Evolutionary conservation across 805 yeast species (phyloP).

Genomic region (Zygoascus flipseniorum): DNA sequence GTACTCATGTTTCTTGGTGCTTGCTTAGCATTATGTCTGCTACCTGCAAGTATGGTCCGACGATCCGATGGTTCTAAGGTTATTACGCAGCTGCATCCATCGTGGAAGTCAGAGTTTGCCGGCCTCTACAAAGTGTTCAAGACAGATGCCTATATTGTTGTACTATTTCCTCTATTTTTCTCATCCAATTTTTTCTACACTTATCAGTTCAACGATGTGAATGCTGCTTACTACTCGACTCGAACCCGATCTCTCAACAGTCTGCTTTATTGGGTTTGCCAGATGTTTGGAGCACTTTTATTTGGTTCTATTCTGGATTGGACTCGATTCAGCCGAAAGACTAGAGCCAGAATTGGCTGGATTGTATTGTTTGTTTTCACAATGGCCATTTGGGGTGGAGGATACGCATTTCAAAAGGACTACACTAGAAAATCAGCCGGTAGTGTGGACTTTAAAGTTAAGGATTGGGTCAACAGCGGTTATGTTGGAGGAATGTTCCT

Average conservation of each 20-base stretch:
- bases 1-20: conserved; percentile 41
- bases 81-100: conserved; percentile 27
- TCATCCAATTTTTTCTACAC: conserved; percentile 53
- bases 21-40: conserved; percentile 31
- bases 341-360: conserved; percentile 34
- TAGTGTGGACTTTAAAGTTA: conserved; percentile 6
- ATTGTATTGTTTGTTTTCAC: conserved; percentile 24
- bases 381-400: conserved; percentile 53
- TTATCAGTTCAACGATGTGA: conserved; percentile 46
- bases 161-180: conserved; percentile 45
- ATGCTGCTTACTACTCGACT: conserved; percentile 43
- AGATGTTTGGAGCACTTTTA: conserved; percentile 44
- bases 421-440: not conserved
- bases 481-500: conserved; percentile 55
- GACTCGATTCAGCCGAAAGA: conserved; percentile 11
- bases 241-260: conserved; percentile 49
- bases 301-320: conserved; percentile 41
- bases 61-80: conserved; percentile 39
- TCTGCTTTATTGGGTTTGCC: conserved; percentile 44
- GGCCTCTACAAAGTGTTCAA: conserved; percentile 13
- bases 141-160: conserved; percentile 33
- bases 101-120: conserved; percentile 16
- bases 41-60: conserved; percentile 29
- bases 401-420: conserved; percentile 18
- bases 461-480: conserved; percentile 39